phyloP scores from a whole-genome alignment of 495 filamentous ascomycete species.

The Daldinia caldariorum region DNA sequence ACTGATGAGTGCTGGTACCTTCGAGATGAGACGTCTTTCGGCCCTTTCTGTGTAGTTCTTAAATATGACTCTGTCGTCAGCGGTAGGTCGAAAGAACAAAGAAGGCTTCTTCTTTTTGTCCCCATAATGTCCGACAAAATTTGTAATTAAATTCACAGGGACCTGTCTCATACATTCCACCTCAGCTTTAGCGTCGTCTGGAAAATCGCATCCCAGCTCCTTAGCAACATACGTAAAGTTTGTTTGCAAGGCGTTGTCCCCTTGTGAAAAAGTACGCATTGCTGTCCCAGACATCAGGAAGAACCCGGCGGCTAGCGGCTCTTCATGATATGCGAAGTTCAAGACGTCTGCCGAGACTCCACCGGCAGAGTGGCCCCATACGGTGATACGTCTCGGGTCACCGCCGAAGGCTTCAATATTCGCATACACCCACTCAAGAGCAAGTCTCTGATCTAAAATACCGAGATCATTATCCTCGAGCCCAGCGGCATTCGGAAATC shows the following conservation, averaged over 20 bases:
- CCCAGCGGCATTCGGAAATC: slow-evolving; percentile 62
- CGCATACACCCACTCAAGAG: slow-evolving; percentile 73
- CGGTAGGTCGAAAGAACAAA: slow-evolving; percentile 54
- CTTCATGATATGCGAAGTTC: slow-evolving; percentile 56
- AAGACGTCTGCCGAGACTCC: slow-evolving; percentile 54
- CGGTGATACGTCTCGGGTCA: slow-evolving; percentile 66
- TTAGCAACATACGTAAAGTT: slow-evolving; percentile 59
- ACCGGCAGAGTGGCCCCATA: slow-evolving; percentile 63
- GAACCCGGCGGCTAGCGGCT: slow-evolving; percentile 57
- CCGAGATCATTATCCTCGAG: slow-evolving; percentile 58
- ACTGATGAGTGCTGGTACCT: slow-evolving; percentile 53
- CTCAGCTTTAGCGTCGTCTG: slow-evolving; percentile 49
- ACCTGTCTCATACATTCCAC: slow-evolving; percentile 57
- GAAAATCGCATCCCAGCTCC: slow-evolving; percentile 52
- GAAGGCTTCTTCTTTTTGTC: slow-evolving; percentile 48
- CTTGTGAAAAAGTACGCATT: slow-evolving; percentile 46
- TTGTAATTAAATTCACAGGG: slow-evolving; percentile 50
- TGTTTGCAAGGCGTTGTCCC: slow-evolving; percentile 47
- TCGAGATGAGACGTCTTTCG: slow-evolving; percentile 36
- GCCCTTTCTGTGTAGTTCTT: slow-evolving; percentile 56
- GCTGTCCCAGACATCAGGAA: slow-evolving; percentile 61
- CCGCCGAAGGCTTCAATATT: slow-evolving; percentile 77
- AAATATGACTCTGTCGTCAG: slow-evolving; percentile 55
- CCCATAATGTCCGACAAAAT: slow-evolving; percentile 53
- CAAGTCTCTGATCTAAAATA: slow-evolving; percentile 66